A percentile compares a stretch with the other conserved stretches of the same genome.
Conservation (phyloP, 176 grass and related monocot genomes). For the Raddia guianensis region DNA sequence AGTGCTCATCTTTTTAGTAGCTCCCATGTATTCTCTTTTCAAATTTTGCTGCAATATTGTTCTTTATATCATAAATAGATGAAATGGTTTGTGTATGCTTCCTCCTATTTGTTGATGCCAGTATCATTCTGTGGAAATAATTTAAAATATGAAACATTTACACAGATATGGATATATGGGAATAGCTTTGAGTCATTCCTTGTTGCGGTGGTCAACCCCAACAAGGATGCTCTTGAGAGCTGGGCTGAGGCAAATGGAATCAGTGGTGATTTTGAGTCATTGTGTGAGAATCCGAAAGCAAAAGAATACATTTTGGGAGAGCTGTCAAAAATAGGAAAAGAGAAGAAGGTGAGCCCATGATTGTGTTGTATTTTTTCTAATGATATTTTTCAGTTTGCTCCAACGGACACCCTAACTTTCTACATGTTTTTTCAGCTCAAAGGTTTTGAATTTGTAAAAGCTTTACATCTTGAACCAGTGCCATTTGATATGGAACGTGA, state of each 20-base stretch:
- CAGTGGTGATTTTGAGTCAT: constrained; percentile 55
- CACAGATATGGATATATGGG: constrained; percentile 89
- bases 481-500: constrained; percentile 85
- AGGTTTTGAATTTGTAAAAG: constrained; percentile 85
- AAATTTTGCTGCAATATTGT: constrained; percentile 27
- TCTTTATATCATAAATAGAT: constrained; percentile 13
- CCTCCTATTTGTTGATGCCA: constrained; percentile 6
- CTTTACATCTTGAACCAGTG: constrained; percentile 71
- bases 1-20: background rate
- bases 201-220: constrained; percentile 82
- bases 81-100: constrained; percentile 18
- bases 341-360: constrained; percentile 69
- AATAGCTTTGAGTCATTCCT: constrained; percentile 93
- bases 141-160: constrained; percentile 22
- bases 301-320: constrained; percentile 76
- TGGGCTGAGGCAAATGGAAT: constrained; percentile 72
- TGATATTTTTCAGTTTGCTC: background rate
- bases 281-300: constrained; percentile 74
- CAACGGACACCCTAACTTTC: background rate
- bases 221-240: constrained; percentile 64
- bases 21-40: background rate
- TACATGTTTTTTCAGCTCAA: constrained; percentile 67
- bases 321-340: constrained; percentile 65
- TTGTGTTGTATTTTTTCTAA: constrained; percentile 19
- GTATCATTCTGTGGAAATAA: constrained; percentile 25